Percentiles rank a stretch among this genome's conserved stretches.
Evolutionary conservation across 2,329 filamentous ascomycete species (phyloP).

Genomic region (Hypoxylon sp.): DNA sequence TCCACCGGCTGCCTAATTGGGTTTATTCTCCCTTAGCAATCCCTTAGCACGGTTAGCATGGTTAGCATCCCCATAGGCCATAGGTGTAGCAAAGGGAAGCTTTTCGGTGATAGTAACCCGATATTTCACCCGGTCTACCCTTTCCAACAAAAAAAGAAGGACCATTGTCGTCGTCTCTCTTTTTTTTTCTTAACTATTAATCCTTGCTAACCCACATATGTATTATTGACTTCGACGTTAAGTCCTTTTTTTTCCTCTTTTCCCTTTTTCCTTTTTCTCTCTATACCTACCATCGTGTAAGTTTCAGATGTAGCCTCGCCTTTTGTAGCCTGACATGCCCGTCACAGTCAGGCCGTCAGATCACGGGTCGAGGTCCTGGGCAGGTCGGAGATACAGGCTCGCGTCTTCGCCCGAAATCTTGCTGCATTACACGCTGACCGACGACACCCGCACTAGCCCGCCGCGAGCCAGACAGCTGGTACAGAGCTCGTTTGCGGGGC

Average conservation of each 20-base stretch:
- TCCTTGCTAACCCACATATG: not conserved
- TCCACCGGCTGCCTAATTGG: constrained; percentile 46
- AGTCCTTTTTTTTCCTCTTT: constrained; percentile 4
- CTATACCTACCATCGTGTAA: constrained; percentile 13
- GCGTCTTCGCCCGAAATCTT: constrained; percentile 44
- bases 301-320: constrained; percentile 41
- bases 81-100: constrained; percentile 28
- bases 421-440: constrained; percentile 45
- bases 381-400: constrained; percentile 44
- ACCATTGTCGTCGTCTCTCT: constrained; percentile 12
- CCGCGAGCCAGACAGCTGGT: constrained; percentile 44
- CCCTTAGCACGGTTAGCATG: too few species aligned
- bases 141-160: constrained; percentile 15
- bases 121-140: constrained; percentile 29
- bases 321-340: constrained; percentile 46
- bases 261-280: too few species aligned
- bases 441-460: constrained; percentile 46
- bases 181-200: too few species aligned
- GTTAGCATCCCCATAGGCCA: constrained; percentile 9
- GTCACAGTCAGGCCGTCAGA: constrained; percentile 47
- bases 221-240: constrained; percentile 17
- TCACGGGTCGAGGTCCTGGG: constrained; percentile 46
- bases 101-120: constrained; percentile 36
- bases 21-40: constrained; percentile 19
- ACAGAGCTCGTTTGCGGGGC: constrained; percentile 44